These are phyloP conservation scores for Sporisorium exsertum DNA, from an alignment of 1,284 basidiomycete genomes.

Conservation along the genomic window DNA sequence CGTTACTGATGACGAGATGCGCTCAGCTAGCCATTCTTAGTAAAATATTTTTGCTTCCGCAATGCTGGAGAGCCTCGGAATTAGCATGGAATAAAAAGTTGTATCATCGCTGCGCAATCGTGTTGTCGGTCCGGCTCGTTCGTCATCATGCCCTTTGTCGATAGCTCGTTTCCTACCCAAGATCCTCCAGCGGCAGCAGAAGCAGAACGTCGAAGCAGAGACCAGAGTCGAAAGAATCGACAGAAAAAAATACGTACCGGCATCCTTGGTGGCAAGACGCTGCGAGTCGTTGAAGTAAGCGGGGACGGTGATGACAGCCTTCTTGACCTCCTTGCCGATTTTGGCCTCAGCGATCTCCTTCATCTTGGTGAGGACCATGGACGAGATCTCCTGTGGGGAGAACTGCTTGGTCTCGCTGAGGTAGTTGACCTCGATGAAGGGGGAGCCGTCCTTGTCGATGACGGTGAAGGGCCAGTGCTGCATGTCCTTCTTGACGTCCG, in stretches of 20 bases:
- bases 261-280: conserved; percentile 75
- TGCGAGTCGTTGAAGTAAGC: conserved; percentile 80
- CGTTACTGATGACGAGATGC: conserved; percentile 24
- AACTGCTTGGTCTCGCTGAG: conserved; percentile 75
- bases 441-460: conserved; percentile 75
- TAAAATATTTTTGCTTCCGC: conserved; percentile 55
- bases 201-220: not conserved
- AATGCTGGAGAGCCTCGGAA: conserved; percentile 60
- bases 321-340: conserved; percentile 76
- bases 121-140: not conserved
- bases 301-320: conserved; percentile 79
- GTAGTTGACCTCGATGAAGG: conserved; percentile 75
- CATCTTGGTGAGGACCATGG: conserved; percentile 99
- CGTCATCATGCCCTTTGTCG: not conserved
- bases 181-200: conserved; percentile 2
- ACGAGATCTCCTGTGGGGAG: conserved; percentile 82
- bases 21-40: conserved; percentile 64
- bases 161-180: not conserved
- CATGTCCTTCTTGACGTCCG: conserved; percentile 76
- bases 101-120: conserved; percentile 63
- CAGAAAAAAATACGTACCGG: conserved; percentile 61
- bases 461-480: conserved; percentile 80
- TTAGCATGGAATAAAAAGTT: conserved; percentile 69
- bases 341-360: conserved; percentile 82
- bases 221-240: not conserved